Evolutionary conservation across 2,329 filamentous ascomycete genomes (phyloP), one percentile per base, ranked within the genome.

Genomic region (Claviceps paspali): DNA sequence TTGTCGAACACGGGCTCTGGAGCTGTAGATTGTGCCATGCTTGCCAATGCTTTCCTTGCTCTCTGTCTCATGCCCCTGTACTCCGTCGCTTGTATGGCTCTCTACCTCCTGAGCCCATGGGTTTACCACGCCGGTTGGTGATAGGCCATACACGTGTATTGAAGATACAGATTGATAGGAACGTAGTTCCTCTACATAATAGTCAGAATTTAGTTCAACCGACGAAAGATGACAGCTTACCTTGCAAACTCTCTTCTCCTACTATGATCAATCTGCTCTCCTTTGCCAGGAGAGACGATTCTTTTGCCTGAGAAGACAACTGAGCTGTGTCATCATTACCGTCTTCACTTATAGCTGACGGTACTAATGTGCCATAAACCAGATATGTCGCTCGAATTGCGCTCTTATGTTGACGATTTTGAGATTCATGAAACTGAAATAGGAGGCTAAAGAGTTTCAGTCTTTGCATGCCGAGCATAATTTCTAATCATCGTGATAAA

Each of bases 371-470:
- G 28, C 88, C 91, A 35, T 78, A 81, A 32, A 98, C 54, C 34
- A 95, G 64, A 59, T 95, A 98, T n/a, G 86, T 95, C 31, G 88
- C 91, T 60, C 92, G 75, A n/a, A 95, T 66, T 19, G 76, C 79
- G 17, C 75, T 71, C 0, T 81, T 68, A 42, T 82, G 58, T 75
- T 92, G 12, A 87, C 74, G 73, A 91, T 92, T 56, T 80, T 93
- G 82, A 39, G 68, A 73, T 43, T 70, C 67, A 55, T 95, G 75
- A 47, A 93, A 96, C 23, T 93, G 86, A 58, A 79, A 93, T 3
- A 96, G 76, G 72, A 94, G 88, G 49, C 85, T 93, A 36, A 9
- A 22, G 1, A 14, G 12, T 24, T 18, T 31, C 22, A 36, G 21
- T 14, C 2, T 26, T 30, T 12, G 7, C 10, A 26, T 4, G 14